phyloP scores from a whole-genome alignment of 139 green algal species.

The Nannochloris sp. region DNA sequence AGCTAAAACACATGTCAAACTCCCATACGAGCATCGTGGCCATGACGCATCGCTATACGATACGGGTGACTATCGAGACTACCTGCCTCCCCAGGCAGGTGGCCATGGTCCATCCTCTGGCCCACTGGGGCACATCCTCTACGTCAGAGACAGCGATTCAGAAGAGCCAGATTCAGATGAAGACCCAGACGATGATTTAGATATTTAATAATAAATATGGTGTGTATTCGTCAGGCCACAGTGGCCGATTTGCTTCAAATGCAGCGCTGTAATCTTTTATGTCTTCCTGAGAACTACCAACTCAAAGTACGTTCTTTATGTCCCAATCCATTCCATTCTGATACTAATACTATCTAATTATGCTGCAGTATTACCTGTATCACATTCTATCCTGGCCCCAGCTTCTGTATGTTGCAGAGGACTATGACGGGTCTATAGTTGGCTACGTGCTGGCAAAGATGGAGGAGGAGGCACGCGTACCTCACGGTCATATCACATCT shows the following conservation, averaged over 20 bases:
- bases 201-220: constrained; percentile 67
- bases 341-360: neutral
- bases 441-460: constrained; percentile 99
- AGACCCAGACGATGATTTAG: constrained; percentile 72
- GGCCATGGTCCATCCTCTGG: constrained; percentile 13
- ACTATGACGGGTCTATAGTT: constrained; percentile 93
- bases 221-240: constrained; percentile 86
- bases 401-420: constrained; percentile 94
- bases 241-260: constrained; percentile 91
- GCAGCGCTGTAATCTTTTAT: constrained; percentile 95
- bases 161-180: constrained; percentile 65
- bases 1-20: constrained; percentile 41
- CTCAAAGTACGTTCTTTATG: constrained; percentile 68
- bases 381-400: constrained; percentile 98
- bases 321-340: neutral
- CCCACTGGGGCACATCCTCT: constrained; percentile 61
- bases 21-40: constrained; percentile 65
- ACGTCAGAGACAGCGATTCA: constrained; percentile 57
- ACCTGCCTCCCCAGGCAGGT: constrained; percentile 53
- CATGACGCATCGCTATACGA: constrained; percentile 22
- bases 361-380: constrained; percentile 98
- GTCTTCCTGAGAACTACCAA: constrained; percentile 97
- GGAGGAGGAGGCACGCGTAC: constrained; percentile 76
- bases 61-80: constrained; percentile 42
- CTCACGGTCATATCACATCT: constrained; percentile 96